Evolutionary conservation across 257 asterid species (phyloP).

Genomic region (Schizonepeta tenuifolia): DNA sequence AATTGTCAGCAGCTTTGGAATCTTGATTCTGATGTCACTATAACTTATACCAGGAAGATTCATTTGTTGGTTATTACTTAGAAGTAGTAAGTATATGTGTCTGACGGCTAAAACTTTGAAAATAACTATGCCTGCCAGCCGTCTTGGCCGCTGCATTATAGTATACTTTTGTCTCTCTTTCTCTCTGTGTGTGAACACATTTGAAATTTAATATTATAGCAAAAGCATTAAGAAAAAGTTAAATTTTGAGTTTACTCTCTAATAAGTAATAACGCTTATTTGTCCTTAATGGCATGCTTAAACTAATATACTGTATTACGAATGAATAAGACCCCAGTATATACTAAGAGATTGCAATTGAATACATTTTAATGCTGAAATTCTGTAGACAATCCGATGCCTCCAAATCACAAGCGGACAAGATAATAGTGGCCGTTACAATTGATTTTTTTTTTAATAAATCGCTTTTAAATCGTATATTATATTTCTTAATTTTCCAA

Average conservation of each 20-base stretch:
- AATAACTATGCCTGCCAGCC: conserved; percentile 26
- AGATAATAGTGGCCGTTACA: conserved; percentile 4
- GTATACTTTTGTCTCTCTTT: not conserved
- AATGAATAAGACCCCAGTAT: conserved; percentile 24
- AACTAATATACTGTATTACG: not conserved
- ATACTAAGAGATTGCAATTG: not conserved
- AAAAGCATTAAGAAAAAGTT: not conserved
- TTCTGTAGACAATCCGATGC: conserved; percentile 34
- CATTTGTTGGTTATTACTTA: not conserved
- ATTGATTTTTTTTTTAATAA: no score
- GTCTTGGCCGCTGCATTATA: conserved; percentile 5
- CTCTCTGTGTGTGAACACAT: not conserved
- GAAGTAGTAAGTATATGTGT: not conserved
- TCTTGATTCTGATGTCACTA: not conserved
- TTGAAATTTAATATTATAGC: not conserved
- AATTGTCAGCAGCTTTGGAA: conserved; percentile 14
- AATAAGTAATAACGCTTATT: conserved; percentile 5
- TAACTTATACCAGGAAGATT: not conserved
- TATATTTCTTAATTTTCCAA: no score
- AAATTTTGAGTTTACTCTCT: conserved; percentile 14
- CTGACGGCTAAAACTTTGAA: conserved; percentile 16
- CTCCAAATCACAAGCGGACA: conserved; percentile 38
- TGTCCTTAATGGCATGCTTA: conserved; percentile 10
- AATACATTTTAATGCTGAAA: conserved; percentile 8
- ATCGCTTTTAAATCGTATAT: no score